Evolutionary conservation across 306 rosid genomes (phyloP).

Genomic region (Prosopis cineraria): DNA sequence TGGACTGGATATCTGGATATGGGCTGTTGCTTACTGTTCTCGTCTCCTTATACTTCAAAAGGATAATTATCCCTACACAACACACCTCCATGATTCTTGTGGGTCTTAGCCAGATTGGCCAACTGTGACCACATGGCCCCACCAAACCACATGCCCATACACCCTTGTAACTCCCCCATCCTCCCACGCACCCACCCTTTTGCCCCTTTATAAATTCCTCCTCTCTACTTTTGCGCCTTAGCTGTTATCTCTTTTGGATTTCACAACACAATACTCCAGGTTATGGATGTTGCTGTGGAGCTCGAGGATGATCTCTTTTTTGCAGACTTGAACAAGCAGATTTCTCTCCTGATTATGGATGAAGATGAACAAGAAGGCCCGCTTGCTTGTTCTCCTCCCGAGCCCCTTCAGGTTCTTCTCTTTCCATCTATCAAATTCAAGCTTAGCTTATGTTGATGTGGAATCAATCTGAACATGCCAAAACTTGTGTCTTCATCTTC

Average conservation of each 20-base stretch:
- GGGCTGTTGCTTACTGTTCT: slow-evolving; percentile 59
- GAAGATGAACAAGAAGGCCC: slow-evolving; percentile 71
- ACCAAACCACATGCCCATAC: slow-evolving; percentile 74
- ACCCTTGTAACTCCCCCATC: slow-evolving; percentile 30
- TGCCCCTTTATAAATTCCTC: slow-evolving; percentile 46
- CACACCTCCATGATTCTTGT: slow-evolving; percentile 39
- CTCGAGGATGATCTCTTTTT: slow-evolving; percentile 79
- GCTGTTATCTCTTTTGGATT: neutral
- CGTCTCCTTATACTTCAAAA: slow-evolving; percentile 38
- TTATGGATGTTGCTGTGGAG: slow-evolving; percentile 64
- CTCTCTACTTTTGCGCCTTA: neutral
- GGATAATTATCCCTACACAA: slow-evolving; percentile 56
- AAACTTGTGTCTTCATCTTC: neutral
- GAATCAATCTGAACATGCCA: neutral
- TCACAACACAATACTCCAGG: neutral
- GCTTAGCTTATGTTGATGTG: neutral
- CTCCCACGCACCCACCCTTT: slow-evolving; percentile 32
- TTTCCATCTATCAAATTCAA: neutral
- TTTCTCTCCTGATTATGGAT: slow-evolving; percentile 87
- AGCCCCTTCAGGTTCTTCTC: slow-evolving; percentile 62
- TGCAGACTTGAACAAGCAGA: slow-evolving; percentile 87
- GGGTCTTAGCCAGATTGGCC: slow-evolving; percentile 65
- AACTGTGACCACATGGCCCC: slow-evolving; percentile 61
- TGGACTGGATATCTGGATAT: slow-evolving; percentile 59
- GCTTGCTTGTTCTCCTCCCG: slow-evolving; percentile 48